These are phyloP conservation scores for Cryptococcus hybrid DNA, from an alignment of 1,284 basidiomycete genomes.

Conservation along the genomic window DNA sequence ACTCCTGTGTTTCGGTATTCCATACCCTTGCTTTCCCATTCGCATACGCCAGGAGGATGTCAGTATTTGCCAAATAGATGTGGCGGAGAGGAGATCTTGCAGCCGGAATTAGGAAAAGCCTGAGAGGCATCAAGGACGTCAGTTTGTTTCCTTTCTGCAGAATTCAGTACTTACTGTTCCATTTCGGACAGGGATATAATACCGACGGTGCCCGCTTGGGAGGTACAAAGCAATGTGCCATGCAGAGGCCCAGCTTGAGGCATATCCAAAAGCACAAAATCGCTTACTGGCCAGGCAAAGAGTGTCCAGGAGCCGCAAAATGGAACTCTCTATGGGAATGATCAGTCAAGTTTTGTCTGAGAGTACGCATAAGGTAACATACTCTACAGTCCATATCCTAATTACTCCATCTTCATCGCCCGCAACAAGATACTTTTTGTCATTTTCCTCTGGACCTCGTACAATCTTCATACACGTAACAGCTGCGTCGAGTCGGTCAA, in stretches of 20 bases:
- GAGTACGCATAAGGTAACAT: background rate
- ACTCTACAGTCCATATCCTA: slow-evolving; percentile 41
- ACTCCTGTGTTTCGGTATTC: slow-evolving; percentile 81
- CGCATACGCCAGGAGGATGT: slow-evolving; percentile 73
- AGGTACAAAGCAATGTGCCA: slow-evolving; percentile 70
- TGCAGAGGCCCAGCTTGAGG: slow-evolving; percentile 58
- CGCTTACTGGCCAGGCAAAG: slow-evolving; percentile 53
- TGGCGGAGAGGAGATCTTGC: slow-evolving; percentile 63
- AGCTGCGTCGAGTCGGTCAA: slow-evolving; percentile 30
- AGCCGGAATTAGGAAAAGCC: slow-evolving; percentile 75
- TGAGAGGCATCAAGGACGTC: slow-evolving; percentile 28
- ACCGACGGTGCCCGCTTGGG: slow-evolving; percentile 76
- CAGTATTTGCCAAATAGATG: slow-evolving; percentile 67
- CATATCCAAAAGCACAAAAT: slow-evolving; percentile 23
- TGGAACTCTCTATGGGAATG: slow-evolving; percentile 20
- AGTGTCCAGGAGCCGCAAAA: slow-evolving; percentile 35
- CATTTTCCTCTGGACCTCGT: background rate
- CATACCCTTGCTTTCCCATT: slow-evolving; percentile 79
- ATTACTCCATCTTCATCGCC: slow-evolving; percentile 48
- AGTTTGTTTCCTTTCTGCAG: background rate
- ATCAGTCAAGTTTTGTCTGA: background rate
- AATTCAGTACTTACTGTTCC: slow-evolving; percentile 61
- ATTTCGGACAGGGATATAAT: slow-evolving; percentile 72
- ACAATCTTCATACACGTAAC: slow-evolving; percentile 31
- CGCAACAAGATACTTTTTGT: slow-evolving; percentile 24